A percentile compares a stretch with the other conserved stretches of the same genome.
phyloP scores from a whole-genome alignment of 2,329 filamentous ascomycete genomes.

The Pseudocercospora pini-densiflorae region DNA sequence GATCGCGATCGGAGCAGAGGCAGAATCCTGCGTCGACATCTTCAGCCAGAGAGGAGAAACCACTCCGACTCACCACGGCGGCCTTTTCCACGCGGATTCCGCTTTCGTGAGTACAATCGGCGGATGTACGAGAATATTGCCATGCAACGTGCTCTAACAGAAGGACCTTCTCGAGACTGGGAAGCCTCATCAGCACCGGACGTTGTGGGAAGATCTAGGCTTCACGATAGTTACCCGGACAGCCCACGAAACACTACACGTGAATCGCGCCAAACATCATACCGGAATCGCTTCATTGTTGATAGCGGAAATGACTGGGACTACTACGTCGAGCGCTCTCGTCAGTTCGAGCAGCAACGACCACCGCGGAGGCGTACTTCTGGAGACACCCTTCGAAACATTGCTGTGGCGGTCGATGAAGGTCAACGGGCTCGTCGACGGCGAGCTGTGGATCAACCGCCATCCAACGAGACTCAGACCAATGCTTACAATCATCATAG shows the following conservation, averaged over 20 bases:
- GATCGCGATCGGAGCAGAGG: not conserved
- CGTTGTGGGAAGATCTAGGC: not conserved
- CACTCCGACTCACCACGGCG: not conserved
- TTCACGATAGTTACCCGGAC: not conserved
- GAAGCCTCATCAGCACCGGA: not conserved
- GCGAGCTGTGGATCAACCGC: not conserved
- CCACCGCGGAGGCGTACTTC: not conserved
- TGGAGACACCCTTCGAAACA: not conserved
- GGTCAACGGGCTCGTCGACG: not conserved
- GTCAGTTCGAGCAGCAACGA: not conserved
- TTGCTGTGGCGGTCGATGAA: not conserved
- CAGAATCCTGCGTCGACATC: not conserved
- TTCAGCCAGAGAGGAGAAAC: not conserved
- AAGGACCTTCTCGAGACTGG: not conserved
- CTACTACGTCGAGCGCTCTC: slow-evolving; percentile 1
- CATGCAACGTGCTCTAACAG: not conserved
- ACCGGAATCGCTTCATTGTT: not conserved
- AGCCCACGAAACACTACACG: not conserved
- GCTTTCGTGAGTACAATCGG: not conserved
- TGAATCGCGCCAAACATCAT: not conserved
- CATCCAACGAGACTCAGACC: not conserved
- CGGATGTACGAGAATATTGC: not conserved
- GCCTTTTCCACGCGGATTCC: not conserved
- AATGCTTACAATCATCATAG: not conserved
- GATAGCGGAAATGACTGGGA: not conserved